Conservation (phyloP, 2,329 filamentous ascomycete genomes). For the Arthrocladium fulminans region DNA sequence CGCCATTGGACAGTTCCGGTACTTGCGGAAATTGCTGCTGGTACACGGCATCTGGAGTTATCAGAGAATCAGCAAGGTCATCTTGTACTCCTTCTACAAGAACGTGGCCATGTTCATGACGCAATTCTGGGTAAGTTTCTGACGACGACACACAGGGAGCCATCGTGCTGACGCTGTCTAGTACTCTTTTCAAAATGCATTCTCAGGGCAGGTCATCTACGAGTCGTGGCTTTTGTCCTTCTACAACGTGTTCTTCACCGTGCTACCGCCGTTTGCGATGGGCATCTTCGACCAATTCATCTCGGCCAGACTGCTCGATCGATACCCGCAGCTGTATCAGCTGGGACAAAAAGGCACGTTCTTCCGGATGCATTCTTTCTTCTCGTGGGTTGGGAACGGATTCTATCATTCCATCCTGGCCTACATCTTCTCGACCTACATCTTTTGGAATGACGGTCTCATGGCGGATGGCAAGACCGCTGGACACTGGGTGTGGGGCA, state of each 20-base stretch:
- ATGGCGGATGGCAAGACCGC: conserved; percentile 70
- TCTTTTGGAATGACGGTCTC: conserved; percentile 74
- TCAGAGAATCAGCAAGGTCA: conserved; percentile 91
- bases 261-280: conserved; percentile 83
- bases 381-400: conserved; percentile 84
- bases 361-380: conserved; percentile 88
- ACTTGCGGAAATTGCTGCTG: conserved; percentile 81
- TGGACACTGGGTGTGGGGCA: conserved; percentile 97
- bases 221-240: conserved; percentile 99
- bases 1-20: conserved; percentile 91
- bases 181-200: conserved; percentile 97
- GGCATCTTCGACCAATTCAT: conserved; percentile 98
- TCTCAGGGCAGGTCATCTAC: conserved; percentile 95
- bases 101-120: conserved; percentile 98
- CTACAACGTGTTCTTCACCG: conserved; percentile 98
- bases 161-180: conserved; percentile 28
- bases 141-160: not conserved
- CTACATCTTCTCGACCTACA: conserved; percentile 74
- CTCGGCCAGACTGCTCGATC: conserved; percentile 81
- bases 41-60: conserved; percentile 98
- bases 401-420: conserved; percentile 91
- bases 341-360: conserved; percentile 88
- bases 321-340: conserved; percentile 91
- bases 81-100: conserved; percentile 98
- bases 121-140: conserved; percentile 78